Evolutionary conservation across 2,329 filamentous ascomycete species (phyloP).

Genomic region (Plectosphaerella cucumerina): DNA sequence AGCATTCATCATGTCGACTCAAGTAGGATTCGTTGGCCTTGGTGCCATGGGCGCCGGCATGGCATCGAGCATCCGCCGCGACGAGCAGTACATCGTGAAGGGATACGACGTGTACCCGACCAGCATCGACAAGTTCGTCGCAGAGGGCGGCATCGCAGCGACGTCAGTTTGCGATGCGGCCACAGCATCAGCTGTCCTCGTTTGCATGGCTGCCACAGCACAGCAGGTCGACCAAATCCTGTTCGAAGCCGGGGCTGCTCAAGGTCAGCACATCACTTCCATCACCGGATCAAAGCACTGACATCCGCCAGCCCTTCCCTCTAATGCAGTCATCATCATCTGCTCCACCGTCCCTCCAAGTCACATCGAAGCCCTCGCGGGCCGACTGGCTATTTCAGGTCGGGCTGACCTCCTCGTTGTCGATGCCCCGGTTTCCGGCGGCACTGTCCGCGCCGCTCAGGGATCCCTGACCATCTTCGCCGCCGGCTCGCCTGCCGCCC

Average conservation of each 20-base stretch:
- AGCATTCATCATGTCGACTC: slow-evolving; percentile 1
- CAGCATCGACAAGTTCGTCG: slow-evolving; percentile 22
- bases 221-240: slow-evolving; percentile 26
- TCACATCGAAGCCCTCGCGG: slow-evolving; percentile 10
- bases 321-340: slow-evolving; percentile 17
- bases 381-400: slow-evolving; percentile 7
- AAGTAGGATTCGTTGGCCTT: slow-evolving; percentile 28
- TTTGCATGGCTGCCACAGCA: slow-evolving; percentile 31
- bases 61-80: slow-evolving; percentile 25
- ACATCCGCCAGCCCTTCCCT: slow-evolving; percentile 5
- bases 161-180: slow-evolving; percentile 20
- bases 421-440: slow-evolving; percentile 67
- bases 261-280: slow-evolving; percentile 1
- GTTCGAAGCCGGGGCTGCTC: slow-evolving; percentile 22
- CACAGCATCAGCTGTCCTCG: slow-evolving; percentile 20
- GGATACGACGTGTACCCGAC: slow-evolving; percentile 25
- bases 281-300: not conserved
- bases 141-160: slow-evolving; percentile 15
- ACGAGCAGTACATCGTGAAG: slow-evolving; percentile 21
- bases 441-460: slow-evolving; percentile 62
- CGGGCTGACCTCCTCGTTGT: slow-evolving; percentile 43
- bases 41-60: slow-evolving; percentile 35
- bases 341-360: slow-evolving; percentile 30
- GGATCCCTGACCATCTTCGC: slow-evolving; percentile 67
- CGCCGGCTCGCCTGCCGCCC: slow-evolving; percentile 43